Evolutionary conservation across 2,329 filamentous ascomycete species (phyloP).

Genomic region (Aspergillus flavus): DNA sequence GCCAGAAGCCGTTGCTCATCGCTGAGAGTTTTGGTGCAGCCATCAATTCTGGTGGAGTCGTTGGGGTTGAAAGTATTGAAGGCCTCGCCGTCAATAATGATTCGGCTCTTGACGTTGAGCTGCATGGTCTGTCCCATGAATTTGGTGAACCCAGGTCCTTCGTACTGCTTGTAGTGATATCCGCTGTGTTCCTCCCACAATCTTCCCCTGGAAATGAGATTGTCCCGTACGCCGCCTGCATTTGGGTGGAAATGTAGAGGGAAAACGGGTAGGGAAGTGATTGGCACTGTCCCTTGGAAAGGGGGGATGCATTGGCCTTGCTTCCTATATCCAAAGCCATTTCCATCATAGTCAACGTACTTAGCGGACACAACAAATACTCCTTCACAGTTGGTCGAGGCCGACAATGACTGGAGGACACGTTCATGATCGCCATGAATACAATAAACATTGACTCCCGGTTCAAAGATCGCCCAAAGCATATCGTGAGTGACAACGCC

Average conservation of each 20-base stretch:
- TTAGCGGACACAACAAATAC: slow-evolving; percentile 11
- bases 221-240: slow-evolving; percentile 38
- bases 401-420: slow-evolving; percentile 14
- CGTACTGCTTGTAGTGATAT: slow-evolving; percentile 54
- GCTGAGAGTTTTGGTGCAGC: slow-evolving; percentile 31
- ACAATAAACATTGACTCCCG: slow-evolving; percentile 24
- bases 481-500: slow-evolving; percentile 58
- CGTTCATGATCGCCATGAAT: slow-evolving; percentile 4
- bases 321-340: slow-evolving; percentile 18
- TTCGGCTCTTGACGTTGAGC: slow-evolving; percentile 47
- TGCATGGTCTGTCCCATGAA: slow-evolving; percentile 28
- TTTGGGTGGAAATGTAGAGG: slow-evolving; percentile 51
- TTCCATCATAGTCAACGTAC: slow-evolving; percentile 26
- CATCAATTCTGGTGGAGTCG: slow-evolving; percentile 28
- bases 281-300: slow-evolving; percentile 42
- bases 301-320: slow-evolving; percentile 7
- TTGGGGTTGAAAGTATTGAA: slow-evolving; percentile 52
- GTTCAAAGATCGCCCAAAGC: slow-evolving; percentile 43
- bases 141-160: slow-evolving; percentile 44
- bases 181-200: slow-evolving; percentile 52
- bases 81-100: slow-evolving; percentile 56
- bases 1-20: slow-evolving; percentile 48
- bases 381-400: slow-evolving; percentile 2
- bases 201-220: slow-evolving; percentile 50
- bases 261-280: slow-evolving; percentile 45